Evolutionary conservation across 2,329 filamentous ascomycete genomes (phyloP).

Genomic region (Neopestalotiopsis rosae): DNA sequence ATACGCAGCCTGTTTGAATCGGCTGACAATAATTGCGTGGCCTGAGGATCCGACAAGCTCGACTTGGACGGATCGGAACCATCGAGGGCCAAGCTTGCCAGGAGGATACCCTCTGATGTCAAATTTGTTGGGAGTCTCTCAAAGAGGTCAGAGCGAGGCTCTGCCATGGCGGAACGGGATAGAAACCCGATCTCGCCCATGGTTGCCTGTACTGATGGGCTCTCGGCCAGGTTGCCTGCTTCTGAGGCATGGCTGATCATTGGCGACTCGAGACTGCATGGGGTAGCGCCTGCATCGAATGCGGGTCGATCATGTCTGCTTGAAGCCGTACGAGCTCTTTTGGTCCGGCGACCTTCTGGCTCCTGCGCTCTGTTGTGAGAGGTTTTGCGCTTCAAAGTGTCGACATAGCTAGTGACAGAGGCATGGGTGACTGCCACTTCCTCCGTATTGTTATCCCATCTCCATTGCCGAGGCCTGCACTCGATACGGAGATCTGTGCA

Average conservation of each 20-base stretch:
- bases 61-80: conserved; percentile 18
- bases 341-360: not conserved
- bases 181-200: conserved; percentile 38
- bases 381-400: not conserved
- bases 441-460: not conserved
- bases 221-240: conserved; percentile 22
- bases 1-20: not conserved
- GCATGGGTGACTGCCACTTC: conserved; percentile 6
- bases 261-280: not conserved
- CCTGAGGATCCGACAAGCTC: not conserved
- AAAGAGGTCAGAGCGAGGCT: conserved; percentile 30
- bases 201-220: conserved; percentile 28
- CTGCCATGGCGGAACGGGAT: conserved; percentile 38
- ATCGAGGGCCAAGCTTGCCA: conserved; percentile 18
- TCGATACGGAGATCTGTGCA: conserved; percentile 17
- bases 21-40: not conserved
- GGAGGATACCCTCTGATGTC: conserved; percentile 21
- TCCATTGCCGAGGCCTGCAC: conserved; percentile 13
- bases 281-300: not conserved
- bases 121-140: conserved; percentile 28
- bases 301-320: not conserved
- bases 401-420: conserved; percentile 9
- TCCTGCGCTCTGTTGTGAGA: not conserved
- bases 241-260: conserved; percentile 1
- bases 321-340: not conserved